phyloP scores from a whole-genome alignment of 805 yeast species.

The Metschnikowia matae region DNA sequence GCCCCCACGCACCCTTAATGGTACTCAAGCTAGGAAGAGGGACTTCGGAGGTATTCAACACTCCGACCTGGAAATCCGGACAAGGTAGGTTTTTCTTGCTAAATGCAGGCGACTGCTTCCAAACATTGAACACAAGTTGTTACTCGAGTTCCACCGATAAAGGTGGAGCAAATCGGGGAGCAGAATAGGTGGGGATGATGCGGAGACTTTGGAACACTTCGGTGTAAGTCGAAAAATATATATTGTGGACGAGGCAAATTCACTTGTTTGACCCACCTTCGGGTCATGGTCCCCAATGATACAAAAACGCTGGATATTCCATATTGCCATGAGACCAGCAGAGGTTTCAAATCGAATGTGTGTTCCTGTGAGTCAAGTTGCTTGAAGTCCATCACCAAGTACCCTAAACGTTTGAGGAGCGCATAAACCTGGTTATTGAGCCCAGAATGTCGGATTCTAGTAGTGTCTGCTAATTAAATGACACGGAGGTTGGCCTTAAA shows the following conservation, averaged over 20 bases:
- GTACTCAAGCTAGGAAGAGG: slow-evolving; percentile 47
- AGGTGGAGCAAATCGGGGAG: slow-evolving; percentile 10
- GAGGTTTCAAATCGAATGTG: not conserved
- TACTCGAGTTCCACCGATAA: slow-evolving; percentile 14
- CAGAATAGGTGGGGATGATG: slow-evolving; percentile 17
- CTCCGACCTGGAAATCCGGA: slow-evolving; percentile 73
- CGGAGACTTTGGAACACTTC: slow-evolving; percentile 21
- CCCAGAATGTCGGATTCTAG: no score
- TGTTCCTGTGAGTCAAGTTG: not conserved
- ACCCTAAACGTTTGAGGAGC: slow-evolving; percentile 74
- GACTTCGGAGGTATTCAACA: slow-evolving; percentile 44
- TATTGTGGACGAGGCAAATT: slow-evolving; percentile 8
- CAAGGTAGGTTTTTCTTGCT: slow-evolving; percentile 63
- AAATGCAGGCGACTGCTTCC: slow-evolving; percentile 78
- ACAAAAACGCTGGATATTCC: not conserved
- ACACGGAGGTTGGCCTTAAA: no score
- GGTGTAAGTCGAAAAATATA: slow-evolving; percentile 26
- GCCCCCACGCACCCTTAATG: slow-evolving; percentile 30
- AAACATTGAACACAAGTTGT: slow-evolving; percentile 56
- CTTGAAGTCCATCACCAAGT: slow-evolving; percentile 42
- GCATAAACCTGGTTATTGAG: slow-evolving; percentile 72
- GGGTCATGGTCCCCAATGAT: not conserved
- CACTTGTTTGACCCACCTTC: not conserved
- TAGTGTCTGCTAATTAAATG: no score
- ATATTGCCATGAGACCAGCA: not conserved